phyloP scores from a whole-genome alignment of 208 protist genomes.

The Crithidia bombi region DNA sequence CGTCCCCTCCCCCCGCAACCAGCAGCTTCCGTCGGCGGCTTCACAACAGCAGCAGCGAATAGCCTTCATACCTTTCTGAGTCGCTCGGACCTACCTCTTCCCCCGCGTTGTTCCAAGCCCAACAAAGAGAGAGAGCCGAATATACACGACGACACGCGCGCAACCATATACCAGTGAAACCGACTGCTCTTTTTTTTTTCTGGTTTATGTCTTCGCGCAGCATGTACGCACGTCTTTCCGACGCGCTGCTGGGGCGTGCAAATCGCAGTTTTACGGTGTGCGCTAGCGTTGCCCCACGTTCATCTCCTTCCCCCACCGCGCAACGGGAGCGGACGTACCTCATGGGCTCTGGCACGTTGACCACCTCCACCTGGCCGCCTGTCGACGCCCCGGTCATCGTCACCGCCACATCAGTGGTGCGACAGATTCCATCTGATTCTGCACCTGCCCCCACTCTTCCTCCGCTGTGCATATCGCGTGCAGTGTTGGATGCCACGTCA shows the following conservation, averaged over 20 bases:
- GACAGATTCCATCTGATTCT: not conserved
- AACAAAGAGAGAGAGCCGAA: too few species aligned
- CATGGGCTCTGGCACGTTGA: slow-evolving; percentile 4
- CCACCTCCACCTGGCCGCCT: slow-evolving; percentile 15
- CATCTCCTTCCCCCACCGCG: not conserved
- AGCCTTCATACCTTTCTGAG: too few species aligned
- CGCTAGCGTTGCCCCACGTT: not conserved
- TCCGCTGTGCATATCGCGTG: not conserved
- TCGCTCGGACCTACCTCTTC: too few species aligned
- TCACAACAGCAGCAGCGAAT: too few species aligned
- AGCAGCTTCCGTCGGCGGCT: too few species aligned
- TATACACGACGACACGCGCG: not conserved
- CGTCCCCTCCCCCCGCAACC: too few species aligned
- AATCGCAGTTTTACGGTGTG: not conserved
- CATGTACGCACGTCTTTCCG: slow-evolving; percentile 16
- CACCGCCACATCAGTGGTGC: slow-evolving; percentile 1
- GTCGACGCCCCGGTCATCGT: not conserved
- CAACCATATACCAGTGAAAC: slow-evolving; percentile 8
- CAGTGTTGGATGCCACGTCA: slow-evolving; percentile 1
- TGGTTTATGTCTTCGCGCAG: not conserved
- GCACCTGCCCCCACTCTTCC: not conserved
- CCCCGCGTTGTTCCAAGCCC: too few species aligned
- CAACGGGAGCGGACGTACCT: not conserved
- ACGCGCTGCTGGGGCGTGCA: slow-evolving; percentile 1
- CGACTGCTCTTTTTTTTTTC: slow-evolving; percentile 27